Conservation (phyloP, 164 flowering plant genomes). For the Santalum album region DNA sequence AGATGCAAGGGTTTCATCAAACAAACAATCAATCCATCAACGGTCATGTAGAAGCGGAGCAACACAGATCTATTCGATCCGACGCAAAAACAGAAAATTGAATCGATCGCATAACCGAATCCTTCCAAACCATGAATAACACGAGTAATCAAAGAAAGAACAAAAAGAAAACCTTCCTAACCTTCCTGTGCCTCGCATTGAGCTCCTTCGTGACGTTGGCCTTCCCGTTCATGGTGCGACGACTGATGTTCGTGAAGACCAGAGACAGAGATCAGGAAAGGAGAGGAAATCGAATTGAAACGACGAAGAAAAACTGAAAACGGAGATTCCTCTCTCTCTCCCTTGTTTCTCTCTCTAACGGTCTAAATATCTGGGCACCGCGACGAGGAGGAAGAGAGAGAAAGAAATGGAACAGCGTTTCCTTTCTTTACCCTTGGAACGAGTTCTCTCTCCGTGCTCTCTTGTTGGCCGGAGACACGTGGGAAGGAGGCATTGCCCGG, state of each 20-base stretch:
- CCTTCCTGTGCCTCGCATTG: slow-evolving; percentile 57
- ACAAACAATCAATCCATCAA: too few species aligned
- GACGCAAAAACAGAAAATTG: neutral
- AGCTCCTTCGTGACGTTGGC: slow-evolving; percentile 60
- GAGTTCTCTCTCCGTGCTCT: too few species aligned
- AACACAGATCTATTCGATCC: neutral
- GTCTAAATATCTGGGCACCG: too few species aligned
- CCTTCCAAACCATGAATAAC: neutral
- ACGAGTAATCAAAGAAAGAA: neutral
- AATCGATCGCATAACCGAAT: neutral
- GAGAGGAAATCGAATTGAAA: neutral
- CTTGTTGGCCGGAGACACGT: too few species aligned
- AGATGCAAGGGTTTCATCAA: too few species aligned
- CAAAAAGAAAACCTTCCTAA: neutral
- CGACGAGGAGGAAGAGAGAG: too few species aligned
- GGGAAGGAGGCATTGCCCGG: too few species aligned
- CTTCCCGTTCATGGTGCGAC: slow-evolving; percentile 44
- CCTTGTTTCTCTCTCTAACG: neutral
- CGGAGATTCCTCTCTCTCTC: neutral
- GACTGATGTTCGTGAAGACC: neutral
- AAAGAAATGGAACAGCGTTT: too few species aligned
- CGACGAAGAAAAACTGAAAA: neutral
- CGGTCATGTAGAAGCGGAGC: neutral
- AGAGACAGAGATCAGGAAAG: neutral
- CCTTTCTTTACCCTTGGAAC: too few species aligned